Evolutionary conservation across 2,329 filamentous ascomycete genomes (phyloP), one percentile per base, ranked within the genome.

Genomic region (Trichoderma gracile): DNA sequence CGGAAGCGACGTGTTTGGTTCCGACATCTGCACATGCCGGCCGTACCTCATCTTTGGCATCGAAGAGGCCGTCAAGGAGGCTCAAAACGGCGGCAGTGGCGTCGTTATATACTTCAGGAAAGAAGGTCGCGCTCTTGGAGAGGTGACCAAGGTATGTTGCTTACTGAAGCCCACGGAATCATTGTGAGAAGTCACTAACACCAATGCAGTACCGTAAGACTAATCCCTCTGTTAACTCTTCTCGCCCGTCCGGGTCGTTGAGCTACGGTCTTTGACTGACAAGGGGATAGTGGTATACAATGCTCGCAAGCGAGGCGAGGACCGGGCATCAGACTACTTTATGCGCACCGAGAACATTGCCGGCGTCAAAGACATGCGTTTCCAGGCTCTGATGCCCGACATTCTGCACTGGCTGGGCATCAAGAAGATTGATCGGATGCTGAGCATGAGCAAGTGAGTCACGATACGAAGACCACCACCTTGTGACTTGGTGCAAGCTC

Each of bases 91-190:
- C 60, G 94, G 94, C 54, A 94, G 90, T 71, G 94, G 94, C 64
- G 92, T 97, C 23, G 95, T 98, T 61, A 97, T 98, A 75, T 99
- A 99, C 77, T 99, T 98, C 86, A 88, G 95, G 70, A 99, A 99
- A 77, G 95, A 99, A 80, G 95, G 95, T 38, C 86, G 95, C 70
- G 95, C 94, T 43, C 81, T 98, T 7, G 95, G 95, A 60, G 95
- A 99, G 77, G 95, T 99, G 33, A 96, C 93, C 61, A 97, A 97
- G 75, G 93, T 96, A 73, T 85, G 83, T 70, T 45, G 58, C 23
- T n/a, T 27, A 17, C 3, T 4, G 8, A 40, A 3, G 8, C 30
- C 10, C 10, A 33, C 30, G 1, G 10, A 3, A 10, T 33, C 7
- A 30, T 30, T 30, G 27, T 42, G 9, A 43, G 5, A 30, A 55